A percentile compares a stretch with the other conserved stretches of the same genome.
phyloP scores from a whole-genome alignment of 176 grass and related monocot genomes.

The Musa itinerans region DNA sequence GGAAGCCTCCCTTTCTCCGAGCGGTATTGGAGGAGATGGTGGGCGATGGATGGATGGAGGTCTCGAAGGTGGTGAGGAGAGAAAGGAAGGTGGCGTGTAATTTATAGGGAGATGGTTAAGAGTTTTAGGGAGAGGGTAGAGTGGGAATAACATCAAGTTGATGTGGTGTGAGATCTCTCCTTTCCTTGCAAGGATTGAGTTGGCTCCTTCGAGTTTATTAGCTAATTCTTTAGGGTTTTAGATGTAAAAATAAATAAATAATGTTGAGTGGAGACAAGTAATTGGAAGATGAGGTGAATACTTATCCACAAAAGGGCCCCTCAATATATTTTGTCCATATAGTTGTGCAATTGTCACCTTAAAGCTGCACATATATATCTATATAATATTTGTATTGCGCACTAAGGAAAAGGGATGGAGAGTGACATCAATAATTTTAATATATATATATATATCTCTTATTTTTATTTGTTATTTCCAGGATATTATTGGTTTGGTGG shows the following conservation, averaged over 20 bases:
- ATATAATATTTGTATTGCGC: not conserved
- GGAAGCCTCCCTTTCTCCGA: no score
- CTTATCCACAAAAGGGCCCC: slow-evolving; percentile 46
- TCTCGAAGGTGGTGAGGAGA: not conserved
- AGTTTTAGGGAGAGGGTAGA: not conserved
- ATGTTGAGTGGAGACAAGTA: slow-evolving; percentile 15
- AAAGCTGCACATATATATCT: not conserved
- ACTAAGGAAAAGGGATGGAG: not conserved
- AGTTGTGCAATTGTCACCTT: not conserved
- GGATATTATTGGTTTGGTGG: not conserved
- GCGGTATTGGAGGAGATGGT: not conserved
- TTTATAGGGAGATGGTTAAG: not conserved
- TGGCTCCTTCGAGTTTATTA: slow-evolving; percentile 13
- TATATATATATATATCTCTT: not conserved
- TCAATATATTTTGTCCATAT: not conserved
- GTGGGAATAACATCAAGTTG: not conserved
- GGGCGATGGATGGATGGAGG: not conserved
- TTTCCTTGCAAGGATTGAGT: not conserved
- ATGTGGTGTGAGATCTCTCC: no score
- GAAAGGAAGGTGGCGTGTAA: not conserved
- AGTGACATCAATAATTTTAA: not conserved
- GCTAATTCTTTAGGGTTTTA: slow-evolving; percentile 30
- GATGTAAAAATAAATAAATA: slow-evolving; percentile 19
- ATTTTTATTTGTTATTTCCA: not conserved
- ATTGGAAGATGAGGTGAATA: slow-evolving; percentile 30